A percentile compares a stretch with the other conserved stretches of the same genome.
phyloP scores from a whole-genome alignment of 257 asterid species.

The Gentiana dahurica region DNA sequence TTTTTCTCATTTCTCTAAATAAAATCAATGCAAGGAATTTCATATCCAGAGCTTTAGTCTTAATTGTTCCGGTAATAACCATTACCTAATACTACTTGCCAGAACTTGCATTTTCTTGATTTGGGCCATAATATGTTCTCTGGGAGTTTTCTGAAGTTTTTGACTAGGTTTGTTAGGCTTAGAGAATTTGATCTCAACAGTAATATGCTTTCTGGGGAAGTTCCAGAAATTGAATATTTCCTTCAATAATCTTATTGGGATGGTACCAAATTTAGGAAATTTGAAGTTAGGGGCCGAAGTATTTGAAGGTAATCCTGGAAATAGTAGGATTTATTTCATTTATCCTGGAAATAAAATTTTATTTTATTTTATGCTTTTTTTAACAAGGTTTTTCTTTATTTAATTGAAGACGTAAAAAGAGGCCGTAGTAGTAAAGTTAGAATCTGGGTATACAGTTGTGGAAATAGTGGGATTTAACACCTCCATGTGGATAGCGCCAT shows the following conservation, averaged over 20 bases:
- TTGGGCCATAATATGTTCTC: conserved; percentile 61
- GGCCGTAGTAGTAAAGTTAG: no score
- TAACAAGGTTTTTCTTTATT: no score
- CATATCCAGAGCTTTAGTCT: no score
- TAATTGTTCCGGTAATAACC: conserved; percentile 4
- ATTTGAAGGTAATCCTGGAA: conserved; percentile 72
- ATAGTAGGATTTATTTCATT: no score
- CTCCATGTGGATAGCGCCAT: no score
- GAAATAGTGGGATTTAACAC: no score
- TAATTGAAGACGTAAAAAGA: no score
- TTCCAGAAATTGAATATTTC: conserved; percentile 92
- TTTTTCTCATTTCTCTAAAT: no score
- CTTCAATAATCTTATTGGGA: conserved; percentile 82
- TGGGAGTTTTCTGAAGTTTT: conserved; percentile 61
- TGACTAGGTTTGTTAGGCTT: conserved; percentile 43
- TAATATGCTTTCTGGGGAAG: conserved; percentile 51
- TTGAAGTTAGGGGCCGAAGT: conserved; percentile 63
- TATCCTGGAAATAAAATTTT: no score
- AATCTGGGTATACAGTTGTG: no score
- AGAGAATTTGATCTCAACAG: conserved; percentile 66
- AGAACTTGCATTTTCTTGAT: conserved; percentile 61
- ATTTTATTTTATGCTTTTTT: no score
- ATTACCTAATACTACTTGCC: conserved; percentile 62
- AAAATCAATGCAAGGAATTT: no score
- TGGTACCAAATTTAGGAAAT: conserved; percentile 58